Percentiles rank a stretch among this genome's conserved stretches.
Conservation (phyloP, 345 rosid genomes). For the Citropsis articulata region DNA sequence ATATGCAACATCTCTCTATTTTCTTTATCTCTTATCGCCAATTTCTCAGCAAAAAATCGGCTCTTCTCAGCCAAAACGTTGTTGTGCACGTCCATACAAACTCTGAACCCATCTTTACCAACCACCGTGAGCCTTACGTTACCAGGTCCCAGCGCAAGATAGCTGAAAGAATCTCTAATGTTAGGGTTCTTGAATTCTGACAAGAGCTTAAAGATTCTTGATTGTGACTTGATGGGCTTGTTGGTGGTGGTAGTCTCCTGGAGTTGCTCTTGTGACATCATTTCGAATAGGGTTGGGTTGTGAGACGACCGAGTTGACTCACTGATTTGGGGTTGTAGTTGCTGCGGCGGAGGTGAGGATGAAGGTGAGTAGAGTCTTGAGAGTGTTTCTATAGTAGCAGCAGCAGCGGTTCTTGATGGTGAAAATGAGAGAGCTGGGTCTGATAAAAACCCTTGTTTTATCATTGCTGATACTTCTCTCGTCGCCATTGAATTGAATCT, state of each 20-base stretch:
- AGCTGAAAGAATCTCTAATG: background rate
- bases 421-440: slow-evolving; percentile 66
- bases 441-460: slow-evolving; percentile 74
- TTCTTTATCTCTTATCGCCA: slow-evolving; percentile 38
- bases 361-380: slow-evolving; percentile 38
- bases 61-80: slow-evolving; percentile 70
- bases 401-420: slow-evolving; percentile 46
- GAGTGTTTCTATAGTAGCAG: background rate
- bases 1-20: slow-evolving; percentile 58
- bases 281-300: slow-evolving; percentile 62
- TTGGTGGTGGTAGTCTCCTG: slow-evolving; percentile 38
- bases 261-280: slow-evolving; percentile 86
- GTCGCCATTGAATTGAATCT: slow-evolving; percentile 48
- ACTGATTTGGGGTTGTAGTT: slow-evolving; percentile 11
- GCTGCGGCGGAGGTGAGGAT: slow-evolving; percentile 37
- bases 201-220: slow-evolving; percentile 55
- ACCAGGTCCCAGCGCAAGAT: slow-evolving; percentile 41
- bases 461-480: slow-evolving; percentile 76
- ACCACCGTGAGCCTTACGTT: slow-evolving; percentile 83
- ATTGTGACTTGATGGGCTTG: slow-evolving; percentile 45
- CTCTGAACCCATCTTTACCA: slow-evolving; percentile 67
- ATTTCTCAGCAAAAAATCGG: slow-evolving; percentile 70
- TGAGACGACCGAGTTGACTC: slow-evolving; percentile 10
- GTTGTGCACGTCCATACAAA: slow-evolving; percentile 74
- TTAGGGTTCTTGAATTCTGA: slow-evolving; percentile 50